Conservation (phyloP, 139 green algal genomes). For the Tetratostichococcus sp. region DNA sequence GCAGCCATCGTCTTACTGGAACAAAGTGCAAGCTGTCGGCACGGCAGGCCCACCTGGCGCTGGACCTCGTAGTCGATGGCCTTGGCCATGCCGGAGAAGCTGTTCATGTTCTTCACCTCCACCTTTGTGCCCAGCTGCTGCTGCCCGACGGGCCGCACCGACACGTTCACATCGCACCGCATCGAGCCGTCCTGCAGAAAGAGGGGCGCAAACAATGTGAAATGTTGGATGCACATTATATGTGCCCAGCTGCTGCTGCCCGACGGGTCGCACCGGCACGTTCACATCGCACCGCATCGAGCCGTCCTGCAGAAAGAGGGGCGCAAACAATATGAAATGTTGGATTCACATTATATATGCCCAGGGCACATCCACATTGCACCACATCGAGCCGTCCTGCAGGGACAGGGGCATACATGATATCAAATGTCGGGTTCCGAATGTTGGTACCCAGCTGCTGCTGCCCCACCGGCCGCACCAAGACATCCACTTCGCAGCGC, state of each 20-base stretch:
- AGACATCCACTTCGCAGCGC: no score
- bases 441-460: no score
- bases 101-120: constrained; percentile 99
- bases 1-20: no score
- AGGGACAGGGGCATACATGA: neutral
- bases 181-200: constrained; percentile 71
- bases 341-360: no score
- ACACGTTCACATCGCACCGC: constrained; percentile 93
- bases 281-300: constrained; percentile 94
- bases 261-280: constrained; percentile 66
- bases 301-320: constrained; percentile 47
- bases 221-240: no score
- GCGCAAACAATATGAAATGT: neutral
- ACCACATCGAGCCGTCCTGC: constrained; percentile 82
- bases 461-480: no score
- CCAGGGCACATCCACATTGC: constrained; percentile 93
- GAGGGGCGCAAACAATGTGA: neutral
- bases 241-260: constrained; percentile 70
- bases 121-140: constrained; percentile 88
- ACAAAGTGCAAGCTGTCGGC: no score
- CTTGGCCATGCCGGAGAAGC: constrained; percentile 90
- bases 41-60: no score
- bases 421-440: neutral
- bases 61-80: constrained; percentile 93
- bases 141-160: constrained; percentile 51